phyloP scores from a whole-genome alignment of 176 grass and related monocot genomes.

The Carex parvula region DNA sequence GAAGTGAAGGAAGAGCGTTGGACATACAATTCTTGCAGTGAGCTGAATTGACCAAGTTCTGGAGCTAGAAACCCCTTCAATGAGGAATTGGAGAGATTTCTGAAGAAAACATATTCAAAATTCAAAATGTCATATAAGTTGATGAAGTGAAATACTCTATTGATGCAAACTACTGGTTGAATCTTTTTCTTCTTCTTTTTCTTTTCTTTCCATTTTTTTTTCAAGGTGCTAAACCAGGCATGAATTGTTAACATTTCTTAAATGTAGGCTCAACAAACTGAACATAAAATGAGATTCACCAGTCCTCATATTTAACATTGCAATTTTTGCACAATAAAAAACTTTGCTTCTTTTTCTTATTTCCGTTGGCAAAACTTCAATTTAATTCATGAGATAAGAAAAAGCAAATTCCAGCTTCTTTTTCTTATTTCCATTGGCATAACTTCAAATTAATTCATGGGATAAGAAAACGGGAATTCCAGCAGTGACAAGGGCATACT shows the following conservation, averaged over 20 bases:
- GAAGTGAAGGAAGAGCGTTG: not conserved
- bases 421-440: not conserved
- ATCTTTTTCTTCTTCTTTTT: constrained; percentile 21
- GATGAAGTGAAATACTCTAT: not conserved
- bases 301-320: too few relatives aligned
- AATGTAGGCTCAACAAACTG: not conserved
- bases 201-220: constrained; percentile 25
- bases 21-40: constrained; percentile 83
- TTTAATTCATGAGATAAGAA: not conserved
- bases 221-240: not conserved
- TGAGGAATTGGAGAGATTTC: constrained; percentile 68
- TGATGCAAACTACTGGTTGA: constrained; percentile 16
- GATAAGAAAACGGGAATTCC: not conserved
- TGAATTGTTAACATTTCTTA: not conserved
- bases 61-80: constrained; percentile 87
- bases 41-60: constrained; percentile 48
- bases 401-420: not conserved
- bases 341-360: not conserved
- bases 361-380: not conserved
- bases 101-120: constrained; percentile 32
- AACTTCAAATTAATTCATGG: not conserved
- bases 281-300: too few relatives aligned
- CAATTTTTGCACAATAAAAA: not conserved
- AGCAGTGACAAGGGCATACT: not conserved
- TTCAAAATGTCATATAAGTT: not conserved